Base-by-base conservation (phyloP, 257 asterid genomes). In the Striga asiatica region DNA sequence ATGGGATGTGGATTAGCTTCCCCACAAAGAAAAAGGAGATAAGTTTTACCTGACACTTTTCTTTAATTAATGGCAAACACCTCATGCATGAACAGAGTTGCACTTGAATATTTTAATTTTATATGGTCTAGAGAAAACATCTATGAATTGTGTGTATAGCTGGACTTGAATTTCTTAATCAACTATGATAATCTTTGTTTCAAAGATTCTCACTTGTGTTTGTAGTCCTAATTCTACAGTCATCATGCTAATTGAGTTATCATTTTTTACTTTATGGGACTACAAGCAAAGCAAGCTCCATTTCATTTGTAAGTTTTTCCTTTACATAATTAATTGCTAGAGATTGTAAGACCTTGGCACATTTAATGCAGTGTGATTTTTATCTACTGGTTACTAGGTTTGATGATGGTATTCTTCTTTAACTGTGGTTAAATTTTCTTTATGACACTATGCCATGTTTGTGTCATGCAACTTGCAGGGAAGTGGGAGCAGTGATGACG, bases 401-500 rank as follows among this genome's bases (percentile, higher is more conserved):
- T 17, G 56, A 31, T 27, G 56, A 28, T n/a, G 0, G n/a, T 63
- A 20, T 45, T 61, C 13, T 34, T 22, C 21, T n/a, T 25, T 35
- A 12, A 16, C 18, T 24, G 21, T 50, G 53, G 38, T 3, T 32
- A 0, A 3, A 6, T 5, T 37, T 38, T 38, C 5, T 6, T 12
- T 1, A n/a, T n/a, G n/a, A n/a, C n/a, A n/a, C n/a, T 38, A 16
- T 41, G 12, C 9, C 22, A n/a, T 34, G 48, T 55, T 29, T 55
- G 38, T 50, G 18, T 45, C 5, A 18, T 64, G 58, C 37, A 37
- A 37, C 71, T 64, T 67, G 54, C 65, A 84, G 97, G 95, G 88
- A 52, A 76, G 74, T 66, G 84, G 79, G 25, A 84, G 92, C 52
- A 78, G 92, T 32, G 97, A 81, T 1, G 97, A 88, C 66, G 95